phyloP scores from a whole-genome alignment of 257 asterid species.

The Solanum chilense region DNA sequence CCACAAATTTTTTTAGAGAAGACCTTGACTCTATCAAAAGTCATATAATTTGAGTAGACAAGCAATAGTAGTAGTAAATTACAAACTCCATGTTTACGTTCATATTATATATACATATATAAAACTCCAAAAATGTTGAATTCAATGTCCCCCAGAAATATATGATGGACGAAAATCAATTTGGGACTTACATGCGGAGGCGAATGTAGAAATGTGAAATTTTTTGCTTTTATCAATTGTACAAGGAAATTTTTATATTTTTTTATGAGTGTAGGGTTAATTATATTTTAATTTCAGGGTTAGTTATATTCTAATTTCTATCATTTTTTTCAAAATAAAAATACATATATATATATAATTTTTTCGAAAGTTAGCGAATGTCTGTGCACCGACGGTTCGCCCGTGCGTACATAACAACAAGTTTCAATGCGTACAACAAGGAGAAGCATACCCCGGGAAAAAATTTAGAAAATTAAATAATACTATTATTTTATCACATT shows the following conservation, averaged over 20 bases:
- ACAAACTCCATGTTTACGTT: neutral
- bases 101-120: neutral
- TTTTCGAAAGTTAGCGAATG: no score
- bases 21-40: neutral
- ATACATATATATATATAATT: no score
- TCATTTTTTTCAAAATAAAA: no score
- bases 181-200: neutral
- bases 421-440: neutral
- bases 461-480: neutral
- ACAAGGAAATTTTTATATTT: no score
- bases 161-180: neutral
- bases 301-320: no score
- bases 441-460: neutral
- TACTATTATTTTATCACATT: neutral
- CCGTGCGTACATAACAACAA: neutral
- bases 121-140: neutral
- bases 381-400: no score
- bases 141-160: neutral
- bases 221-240: no score
- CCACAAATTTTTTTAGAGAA: neutral
- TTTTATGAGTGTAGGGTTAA: no score
- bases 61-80: neutral
- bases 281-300: no score
- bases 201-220: no score
- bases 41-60: neutral